Conservation (phyloP, 2,329 filamentous ascomycete species). For the Cercospora sojina region DNA sequence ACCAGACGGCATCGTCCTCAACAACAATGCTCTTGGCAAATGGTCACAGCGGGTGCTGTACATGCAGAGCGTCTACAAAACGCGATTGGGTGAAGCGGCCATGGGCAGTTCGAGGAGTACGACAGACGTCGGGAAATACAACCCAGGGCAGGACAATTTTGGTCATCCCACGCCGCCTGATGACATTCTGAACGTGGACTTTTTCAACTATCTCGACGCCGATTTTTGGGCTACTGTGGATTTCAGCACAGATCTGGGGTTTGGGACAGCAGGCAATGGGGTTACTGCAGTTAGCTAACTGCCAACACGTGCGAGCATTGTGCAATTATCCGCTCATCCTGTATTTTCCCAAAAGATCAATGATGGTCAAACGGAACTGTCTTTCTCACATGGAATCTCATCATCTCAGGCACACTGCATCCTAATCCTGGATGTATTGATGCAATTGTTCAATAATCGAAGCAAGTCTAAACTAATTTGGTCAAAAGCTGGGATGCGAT, state of each 20-base stretch:
- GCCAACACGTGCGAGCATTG: neutral
- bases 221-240: conserved; percentile 27
- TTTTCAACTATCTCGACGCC: conserved; percentile 34
- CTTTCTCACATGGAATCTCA: neutral
- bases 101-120: conserved; percentile 1
- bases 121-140: conserved; percentile 4
- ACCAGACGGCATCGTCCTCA: conserved; percentile 31
- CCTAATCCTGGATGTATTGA: neutral
- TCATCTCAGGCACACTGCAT: neutral
- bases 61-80: conserved; percentile 33
- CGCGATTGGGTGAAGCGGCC: conserved; percentile 20
- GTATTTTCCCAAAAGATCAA: neutral
- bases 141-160: conserved; percentile 9
- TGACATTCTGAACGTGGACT: conserved; percentile 29
- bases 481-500: neutral
- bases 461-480: neutral
- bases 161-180: conserved; percentile 29
- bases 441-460: neutral
- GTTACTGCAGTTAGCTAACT: neutral
- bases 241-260: neutral
- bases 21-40: conserved; percentile 35
- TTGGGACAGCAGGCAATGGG: neutral
- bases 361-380: neutral
- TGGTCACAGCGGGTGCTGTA: conserved; percentile 33
- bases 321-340: neutral